A percentile compares a stretch with the other conserved stretches of the same genome.
These are phyloP conservation scores for Sclerotinia trifoliorum DNA, from an alignment of 2,329 filamentous ascomycete species.

Conservation along the genomic window DNA sequence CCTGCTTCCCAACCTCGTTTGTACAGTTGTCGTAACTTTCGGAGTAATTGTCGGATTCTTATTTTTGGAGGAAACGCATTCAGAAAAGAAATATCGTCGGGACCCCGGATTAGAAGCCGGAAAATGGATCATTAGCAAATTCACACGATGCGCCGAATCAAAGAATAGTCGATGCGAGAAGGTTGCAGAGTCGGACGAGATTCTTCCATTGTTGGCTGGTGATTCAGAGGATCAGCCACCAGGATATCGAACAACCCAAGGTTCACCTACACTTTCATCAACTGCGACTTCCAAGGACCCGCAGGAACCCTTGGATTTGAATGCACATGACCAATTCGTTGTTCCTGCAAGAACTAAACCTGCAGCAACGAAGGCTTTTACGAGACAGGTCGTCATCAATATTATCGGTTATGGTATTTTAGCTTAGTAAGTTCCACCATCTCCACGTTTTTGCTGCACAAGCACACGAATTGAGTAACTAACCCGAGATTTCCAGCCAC, in stretches of 20 bases:
- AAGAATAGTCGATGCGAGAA: conserved; percentile 42
- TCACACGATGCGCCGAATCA: conserved; percentile 35
- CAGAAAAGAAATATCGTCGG: conserved; percentile 70
- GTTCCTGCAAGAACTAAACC: conserved; percentile 40
- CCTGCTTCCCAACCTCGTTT: conserved; percentile 88
- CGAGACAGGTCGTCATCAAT: conserved; percentile 78
- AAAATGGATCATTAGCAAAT: conserved; percentile 59
- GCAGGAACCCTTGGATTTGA: conserved; percentile 43
- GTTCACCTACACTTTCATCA: conserved; percentile 50
- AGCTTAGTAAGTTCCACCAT: conserved; percentile 72
- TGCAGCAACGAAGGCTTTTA: conserved; percentile 65
- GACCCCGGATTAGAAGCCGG: conserved; percentile 79
- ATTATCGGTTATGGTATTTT: conserved; percentile 89
- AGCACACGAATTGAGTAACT: conserved; percentile 24
- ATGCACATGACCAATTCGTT: conserved; percentile 27
- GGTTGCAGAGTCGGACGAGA: conserved; percentile 43
- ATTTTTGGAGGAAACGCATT: conserved; percentile 93
- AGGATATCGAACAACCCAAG: conserved; percentile 64
- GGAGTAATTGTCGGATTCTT: conserved; percentile 77
- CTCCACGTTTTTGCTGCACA: conserved; percentile 19
- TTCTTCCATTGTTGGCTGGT: conserved; percentile 59
- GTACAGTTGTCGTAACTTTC: conserved; percentile 71
- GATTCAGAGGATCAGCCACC: conserved; percentile 57
- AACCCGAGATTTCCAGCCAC: conserved; percentile 59
- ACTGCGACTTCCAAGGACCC: conserved; percentile 39